These are phyloP conservation scores for Agrocybe praecox DNA, from an alignment of 768 basidiomycete genomes.

Conservation along the genomic window DNA sequence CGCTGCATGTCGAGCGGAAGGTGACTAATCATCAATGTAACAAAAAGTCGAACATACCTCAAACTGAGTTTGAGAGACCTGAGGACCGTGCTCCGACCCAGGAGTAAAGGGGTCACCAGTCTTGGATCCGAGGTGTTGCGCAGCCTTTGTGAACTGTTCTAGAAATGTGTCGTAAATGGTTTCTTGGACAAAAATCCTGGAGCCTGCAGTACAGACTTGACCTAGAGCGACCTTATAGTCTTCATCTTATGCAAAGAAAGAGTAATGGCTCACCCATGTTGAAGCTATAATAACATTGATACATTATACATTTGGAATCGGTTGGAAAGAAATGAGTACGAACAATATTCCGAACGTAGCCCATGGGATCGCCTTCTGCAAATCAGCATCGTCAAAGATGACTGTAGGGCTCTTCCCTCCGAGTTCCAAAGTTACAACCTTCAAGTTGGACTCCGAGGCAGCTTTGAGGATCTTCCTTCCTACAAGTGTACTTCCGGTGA, in stretches of 20 bases:
- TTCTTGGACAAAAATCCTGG: conserved; percentile 9
- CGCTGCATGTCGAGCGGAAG: neutral
- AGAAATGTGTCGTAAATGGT: conserved; percentile 3
- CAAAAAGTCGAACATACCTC: too few species aligned
- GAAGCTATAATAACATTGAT: neutral
- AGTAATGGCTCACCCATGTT: neutral
- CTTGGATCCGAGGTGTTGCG: neutral
- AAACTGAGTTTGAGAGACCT: conserved; percentile 5
- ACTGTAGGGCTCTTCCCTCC: conserved; percentile 68
- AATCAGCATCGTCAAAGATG: conserved; percentile 62
- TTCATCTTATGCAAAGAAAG: too few species aligned
- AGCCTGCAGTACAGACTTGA: conserved; percentile 4
- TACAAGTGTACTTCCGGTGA: conserved; percentile 72
- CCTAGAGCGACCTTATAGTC: conserved; percentile 2
- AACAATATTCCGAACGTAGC: neutral
- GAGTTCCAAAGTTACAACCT: conserved; percentile 71
- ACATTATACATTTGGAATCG: neutral
- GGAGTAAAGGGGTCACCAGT: neutral
- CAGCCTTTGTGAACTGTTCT: neutral
- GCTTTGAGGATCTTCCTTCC: conserved; percentile 72
- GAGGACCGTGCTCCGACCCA: neutral
- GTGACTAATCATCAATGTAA: too few species aligned
- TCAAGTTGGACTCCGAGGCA: conserved; percentile 69
- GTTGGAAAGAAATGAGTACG: neutral
- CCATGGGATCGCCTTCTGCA: conserved; percentile 55